A percentile compares a stretch with the other conserved stretches of the same genome.
Evolutionary conservation across 257 asterid genomes (phyloP).

Genomic region (Fraxinus anomala): DNA sequence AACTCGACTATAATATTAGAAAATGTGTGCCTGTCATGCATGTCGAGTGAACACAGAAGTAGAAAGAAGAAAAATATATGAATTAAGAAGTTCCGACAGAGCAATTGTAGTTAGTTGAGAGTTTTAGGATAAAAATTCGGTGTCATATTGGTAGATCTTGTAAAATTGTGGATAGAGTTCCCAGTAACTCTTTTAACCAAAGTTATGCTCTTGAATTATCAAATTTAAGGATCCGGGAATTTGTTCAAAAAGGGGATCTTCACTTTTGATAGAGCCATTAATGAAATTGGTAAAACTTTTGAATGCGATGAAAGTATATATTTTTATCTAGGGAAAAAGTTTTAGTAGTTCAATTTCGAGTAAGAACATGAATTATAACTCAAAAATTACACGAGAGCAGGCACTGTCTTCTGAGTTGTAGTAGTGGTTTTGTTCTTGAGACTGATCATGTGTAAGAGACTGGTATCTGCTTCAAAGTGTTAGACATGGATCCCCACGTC

Average conservation of each 20-base stretch:
- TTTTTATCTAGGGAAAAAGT: not conserved
- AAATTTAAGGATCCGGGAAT: not conserved
- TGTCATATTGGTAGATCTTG: not conserved
- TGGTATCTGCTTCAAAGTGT: not conserved
- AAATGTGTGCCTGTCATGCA: not conserved
- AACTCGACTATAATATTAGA: not conserved
- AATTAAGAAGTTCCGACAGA: not conserved
- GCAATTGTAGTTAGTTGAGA: not conserved
- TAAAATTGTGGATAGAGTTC: slow-evolving; percentile 5
- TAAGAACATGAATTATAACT: not conserved
- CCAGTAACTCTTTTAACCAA: not conserved
- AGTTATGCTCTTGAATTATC: not conserved
- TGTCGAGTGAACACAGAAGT: not conserved
- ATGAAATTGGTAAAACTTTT: not conserved
- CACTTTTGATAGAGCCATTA: not conserved
- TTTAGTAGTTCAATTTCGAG: not conserved
- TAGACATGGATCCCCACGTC: not conserved
- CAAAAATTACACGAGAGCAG: not conserved
- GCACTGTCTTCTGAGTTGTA: not conserved
- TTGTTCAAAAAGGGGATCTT: not conserved
- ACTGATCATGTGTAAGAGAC: not conserved
- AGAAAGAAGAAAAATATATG: not conserved
- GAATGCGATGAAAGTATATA: not conserved
- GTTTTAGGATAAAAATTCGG: too few species aligned
- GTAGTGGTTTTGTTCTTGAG: not conserved